phyloP scores from a whole-genome alignment of 352 stramenopile genomes.

The Pythium periplocum region DNA sequence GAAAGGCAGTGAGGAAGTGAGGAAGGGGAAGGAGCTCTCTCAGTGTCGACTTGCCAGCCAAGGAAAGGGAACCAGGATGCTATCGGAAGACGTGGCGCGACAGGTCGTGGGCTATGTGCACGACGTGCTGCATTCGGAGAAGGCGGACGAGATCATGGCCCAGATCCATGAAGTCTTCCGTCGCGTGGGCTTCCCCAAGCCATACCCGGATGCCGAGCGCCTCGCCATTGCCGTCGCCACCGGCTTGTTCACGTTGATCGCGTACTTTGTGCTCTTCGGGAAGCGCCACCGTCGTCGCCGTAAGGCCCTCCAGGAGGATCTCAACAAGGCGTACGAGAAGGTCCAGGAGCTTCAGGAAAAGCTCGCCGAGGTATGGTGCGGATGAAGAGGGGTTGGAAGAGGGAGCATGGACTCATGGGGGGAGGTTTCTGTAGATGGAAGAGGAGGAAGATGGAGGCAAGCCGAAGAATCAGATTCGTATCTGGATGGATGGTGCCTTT shows the following conservation, averaged over 20 bases:
- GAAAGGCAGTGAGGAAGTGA: too few relatives aligned
- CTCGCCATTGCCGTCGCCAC: conserved; percentile 78
- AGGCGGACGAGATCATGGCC: conserved; percentile 61
- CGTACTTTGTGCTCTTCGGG: conserved; percentile 87
- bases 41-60: neutral
- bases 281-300: conserved; percentile 75
- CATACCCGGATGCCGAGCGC: conserved; percentile 82
- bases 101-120: conserved; percentile 70
- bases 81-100: conserved; percentile 39
- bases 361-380: conserved; percentile 42
- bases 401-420: too few relatives aligned
- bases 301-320: conserved; percentile 62
- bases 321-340: conserved; percentile 73
- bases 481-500: conserved; percentile 99
- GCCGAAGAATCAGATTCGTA: conserved; percentile 90
- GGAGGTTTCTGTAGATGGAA: conserved; percentile 43
- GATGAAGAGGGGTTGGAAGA: too few relatives aligned
- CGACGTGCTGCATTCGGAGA: conserved; percentile 71
- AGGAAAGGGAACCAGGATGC: conserved; percentile 20
- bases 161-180: conserved; percentile 67
- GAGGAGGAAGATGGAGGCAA: conserved; percentile 59
- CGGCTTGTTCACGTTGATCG: conserved; percentile 72
- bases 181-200: conserved; percentile 66
- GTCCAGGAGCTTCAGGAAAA: conserved; percentile 84
- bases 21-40: too few relatives aligned